Evolutionary conservation across 208 protist species (phyloP), one percentile per base, ranked within the genome.

Genomic region (Crithidia bombi): DNA sequence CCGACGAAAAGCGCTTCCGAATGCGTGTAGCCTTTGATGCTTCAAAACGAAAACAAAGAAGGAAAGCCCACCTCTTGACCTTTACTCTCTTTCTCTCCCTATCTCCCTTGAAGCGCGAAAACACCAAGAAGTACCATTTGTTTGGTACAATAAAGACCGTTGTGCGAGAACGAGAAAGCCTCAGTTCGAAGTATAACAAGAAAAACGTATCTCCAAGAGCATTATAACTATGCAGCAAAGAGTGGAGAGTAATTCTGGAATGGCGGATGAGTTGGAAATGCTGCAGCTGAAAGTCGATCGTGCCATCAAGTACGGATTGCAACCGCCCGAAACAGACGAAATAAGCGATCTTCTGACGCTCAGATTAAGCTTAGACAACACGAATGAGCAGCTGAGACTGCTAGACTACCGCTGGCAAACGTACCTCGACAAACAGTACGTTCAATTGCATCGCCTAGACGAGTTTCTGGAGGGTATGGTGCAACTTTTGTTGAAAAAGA

Each of bases 381-480:
- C 71, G 15, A 76, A 76, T 49, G 81, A 82, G 14, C 58, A 83
- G 54, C 39, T 85, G 32, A 70, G 61, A 21, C 54, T 81, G 25
- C 65, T 90, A 5, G 85, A 90, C 67, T 90, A 85, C 64, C 71
- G 75, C n/a, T 90, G 80, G 78, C 81, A 90, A 63, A 82, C 77
- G 1, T 79, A 83, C 52, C 69, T 90, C 12, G 74, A 79, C 47
- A 75, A 80, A 52, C 64, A 84, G 51, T 90, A 90, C 54, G 65
- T 90, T 21, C 66, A 81, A 15, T 26, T 44, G 21, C 81, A 90
- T 25, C 55, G 65, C 28, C 44, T 90, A 0, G 81, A 86, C 39
- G 65, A 82, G 23, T 86, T 90, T 64, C 49, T 90, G n/a, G 81
- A 86, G 32, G 66, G 59, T 10, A 39, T 90, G 6, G 73, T 81